A percentile compares a stretch with the other conserved stretches of the same genome.
Evolutionary conservation across 2,329 filamentous ascomycete species (phyloP).

Genomic region (Sporothrix brunneoviolacea): DNA sequence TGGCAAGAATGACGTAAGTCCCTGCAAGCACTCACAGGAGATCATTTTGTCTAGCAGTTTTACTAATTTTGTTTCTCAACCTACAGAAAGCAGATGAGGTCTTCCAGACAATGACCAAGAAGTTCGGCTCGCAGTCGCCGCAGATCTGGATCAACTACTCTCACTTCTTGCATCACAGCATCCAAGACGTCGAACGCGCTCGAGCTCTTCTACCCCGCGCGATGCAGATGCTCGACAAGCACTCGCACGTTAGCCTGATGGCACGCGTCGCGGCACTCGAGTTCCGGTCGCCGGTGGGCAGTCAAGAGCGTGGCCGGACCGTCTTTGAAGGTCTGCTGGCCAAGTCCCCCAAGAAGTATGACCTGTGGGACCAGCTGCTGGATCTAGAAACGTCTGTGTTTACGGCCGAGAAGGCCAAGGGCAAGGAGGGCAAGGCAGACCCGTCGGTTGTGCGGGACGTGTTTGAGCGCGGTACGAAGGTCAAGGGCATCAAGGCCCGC

Average conservation of each 20-base stretch:
- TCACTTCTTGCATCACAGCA: slow-evolving; percentile 76
- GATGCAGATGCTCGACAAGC: slow-evolving; percentile 70
- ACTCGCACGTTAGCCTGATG: slow-evolving; percentile 63
- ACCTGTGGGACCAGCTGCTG: slow-evolving; percentile 87
- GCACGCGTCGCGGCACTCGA: slow-evolving; percentile 87
- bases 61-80: neutral
- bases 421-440: slow-evolving; percentile 41
- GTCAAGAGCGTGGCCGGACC: slow-evolving; percentile 85
- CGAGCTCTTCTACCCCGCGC: slow-evolving; percentile 76
- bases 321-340: slow-evolving; percentile 85
- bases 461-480: slow-evolving; percentile 71
- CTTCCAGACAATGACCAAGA: slow-evolving; percentile 82
- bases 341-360: slow-evolving; percentile 80
- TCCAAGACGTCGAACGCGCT: slow-evolving; percentile 62
- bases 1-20: slow-evolving; percentile 69
- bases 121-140: slow-evolving; percentile 73
- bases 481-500: slow-evolving; percentile 68
- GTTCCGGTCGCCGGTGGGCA: slow-evolving; percentile 75
- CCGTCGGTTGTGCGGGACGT: slow-evolving; percentile 58
- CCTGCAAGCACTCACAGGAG: accelerated
- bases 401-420: slow-evolving; percentile 39
- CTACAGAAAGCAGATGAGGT: slow-evolving; percentile 76
- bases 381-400: slow-evolving; percentile 70
- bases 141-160: slow-evolving; percentile 93
- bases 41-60: neutral